phyloP scores from a whole-genome alignment of 1,284 basidiomycete genomes.

The Rhodotorula sp. region DNA sequence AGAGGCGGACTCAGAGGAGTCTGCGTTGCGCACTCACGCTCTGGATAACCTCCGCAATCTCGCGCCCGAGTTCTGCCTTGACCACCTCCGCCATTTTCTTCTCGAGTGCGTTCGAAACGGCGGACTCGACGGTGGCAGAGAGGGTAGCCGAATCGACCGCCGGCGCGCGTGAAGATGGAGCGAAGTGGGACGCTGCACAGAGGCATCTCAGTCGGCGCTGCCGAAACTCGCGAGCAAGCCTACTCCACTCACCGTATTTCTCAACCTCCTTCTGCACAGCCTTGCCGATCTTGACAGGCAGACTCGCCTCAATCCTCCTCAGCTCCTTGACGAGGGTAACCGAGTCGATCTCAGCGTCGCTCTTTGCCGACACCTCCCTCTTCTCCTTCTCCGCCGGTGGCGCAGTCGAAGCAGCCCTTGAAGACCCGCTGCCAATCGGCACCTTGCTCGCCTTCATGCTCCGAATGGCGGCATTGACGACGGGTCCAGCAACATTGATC shows the following conservation, averaged over 20 bases:
- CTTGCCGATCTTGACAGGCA: slow-evolving; percentile 68
- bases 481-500: slow-evolving; percentile 14
- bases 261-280: slow-evolving; percentile 59
- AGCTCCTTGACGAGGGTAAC: neutral
- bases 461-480: slow-evolving; percentile 23
- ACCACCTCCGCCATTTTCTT: slow-evolving; percentile 70
- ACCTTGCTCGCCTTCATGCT: slow-evolving; percentile 15
- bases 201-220: too few species aligned
- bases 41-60: slow-evolving; percentile 50
- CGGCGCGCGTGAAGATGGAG: too few species aligned
- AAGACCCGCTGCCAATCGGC: neutral
- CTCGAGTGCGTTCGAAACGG: slow-evolving; percentile 75
- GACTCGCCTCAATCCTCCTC: slow-evolving; percentile 56
- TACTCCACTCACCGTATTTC: slow-evolving; percentile 66
- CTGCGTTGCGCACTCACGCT: neutral
- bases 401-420: neutral
- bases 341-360: neutral
- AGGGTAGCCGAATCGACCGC: too few species aligned
- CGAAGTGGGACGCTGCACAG: too few species aligned
- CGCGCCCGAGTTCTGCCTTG: slow-evolving; percentile 68
- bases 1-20: neutral
- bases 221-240: too few species aligned
- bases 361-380: neutral
- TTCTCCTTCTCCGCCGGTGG: neutral
- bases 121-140: slow-evolving; percentile 62